Base-by-base conservation (phyloP, 2,329 filamentous ascomycete genomes). In the Colletotrichum sp. region DNA sequence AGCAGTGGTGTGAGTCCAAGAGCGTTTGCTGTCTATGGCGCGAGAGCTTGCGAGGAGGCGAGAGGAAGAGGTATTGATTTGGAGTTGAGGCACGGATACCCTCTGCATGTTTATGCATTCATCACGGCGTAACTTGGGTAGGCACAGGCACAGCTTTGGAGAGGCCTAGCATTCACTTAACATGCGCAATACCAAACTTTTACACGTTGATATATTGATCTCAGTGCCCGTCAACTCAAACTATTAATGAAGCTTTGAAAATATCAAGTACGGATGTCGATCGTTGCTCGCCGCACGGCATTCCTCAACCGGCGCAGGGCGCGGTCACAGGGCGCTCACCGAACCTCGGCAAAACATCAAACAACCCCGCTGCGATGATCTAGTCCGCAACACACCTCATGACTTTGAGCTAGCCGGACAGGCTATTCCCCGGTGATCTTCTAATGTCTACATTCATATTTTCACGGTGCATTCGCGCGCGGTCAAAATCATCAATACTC, bases 1-100 rank as follows among this genome's bases (percentile, higher is more conserved):
- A 97, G 88, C 92, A 90, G 80, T 99, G 96, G 96, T 98, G 96
- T 82, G 95, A 98, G 85, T 92, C 92, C 55, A 94, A 94, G 83
- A 96, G 96, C 62, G 89, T 99, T 12, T 98, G 96, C 81, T 98
- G 96, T 84, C 87, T 96, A 36, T 95, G 92, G 92, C 93, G 89
- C 80, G 90, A 91, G 78, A 92, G 85, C 73, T 55, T 86, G 39
- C 84, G 84, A 1, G 90, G 90, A 8, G 88, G 87, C 80, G 88
- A 90, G 81, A 87, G 91, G 79, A 92, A 91, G 82, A 83, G 90
- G 34, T 86, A 71, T 67, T 78, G 72, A 77, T 59, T 57, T 25
- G 44, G 66, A 34, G 63, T 65, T 22, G 64, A 27, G 64, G 11
- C 30, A 49, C 36, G 27, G 73, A 73, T 76, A 76, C 73, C 73